phyloP scores from a whole-genome alignment of 2,329 filamentous ascomycete genomes.

The Cryphonectria japonica region DNA sequence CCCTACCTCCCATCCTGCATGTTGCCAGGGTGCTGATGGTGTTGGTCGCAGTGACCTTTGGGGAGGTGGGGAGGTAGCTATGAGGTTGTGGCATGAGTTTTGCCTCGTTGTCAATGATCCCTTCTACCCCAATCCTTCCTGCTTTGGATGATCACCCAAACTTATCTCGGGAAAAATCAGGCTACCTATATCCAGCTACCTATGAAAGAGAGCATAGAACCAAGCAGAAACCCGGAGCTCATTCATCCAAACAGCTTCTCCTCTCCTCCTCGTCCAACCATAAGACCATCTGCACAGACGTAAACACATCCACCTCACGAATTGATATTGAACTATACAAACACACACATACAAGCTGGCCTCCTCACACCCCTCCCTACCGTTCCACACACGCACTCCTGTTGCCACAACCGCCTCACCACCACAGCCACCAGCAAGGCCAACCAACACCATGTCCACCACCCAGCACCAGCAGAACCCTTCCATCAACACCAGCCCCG shows the following conservation, averaged over 20 bases:
- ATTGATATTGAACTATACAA: neutral
- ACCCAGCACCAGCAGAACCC: constrained; percentile 12
- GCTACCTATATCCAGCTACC: too few relatives aligned
- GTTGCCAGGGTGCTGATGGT: neutral
- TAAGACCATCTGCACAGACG: neutral
- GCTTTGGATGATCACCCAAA: neutral
- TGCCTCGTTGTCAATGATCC: neutral
- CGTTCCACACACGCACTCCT: constrained; percentile 3
- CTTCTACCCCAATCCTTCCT: neutral
- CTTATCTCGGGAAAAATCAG: neutral
- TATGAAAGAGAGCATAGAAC: too few relatives aligned
- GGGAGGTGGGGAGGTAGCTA: neutral
- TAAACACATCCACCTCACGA: neutral
- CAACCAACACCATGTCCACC: constrained; percentile 19
- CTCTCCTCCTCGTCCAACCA: neutral
- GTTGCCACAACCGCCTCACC: constrained; percentile 1
- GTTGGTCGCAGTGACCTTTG: neutral
- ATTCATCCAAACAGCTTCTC: neutral
- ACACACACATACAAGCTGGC: constrained; percentile 7
- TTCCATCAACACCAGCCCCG: constrained; percentile 26
- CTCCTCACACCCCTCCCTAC: neutral
- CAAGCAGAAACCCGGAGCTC: too few relatives aligned
- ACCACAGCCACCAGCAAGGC: neutral
- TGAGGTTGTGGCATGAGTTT: neutral
- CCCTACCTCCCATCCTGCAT: too few relatives aligned